Evolutionary conservation across 2,329 filamentous ascomycete species (phyloP).

Genomic region (Diaporthe caulivora): DNA sequence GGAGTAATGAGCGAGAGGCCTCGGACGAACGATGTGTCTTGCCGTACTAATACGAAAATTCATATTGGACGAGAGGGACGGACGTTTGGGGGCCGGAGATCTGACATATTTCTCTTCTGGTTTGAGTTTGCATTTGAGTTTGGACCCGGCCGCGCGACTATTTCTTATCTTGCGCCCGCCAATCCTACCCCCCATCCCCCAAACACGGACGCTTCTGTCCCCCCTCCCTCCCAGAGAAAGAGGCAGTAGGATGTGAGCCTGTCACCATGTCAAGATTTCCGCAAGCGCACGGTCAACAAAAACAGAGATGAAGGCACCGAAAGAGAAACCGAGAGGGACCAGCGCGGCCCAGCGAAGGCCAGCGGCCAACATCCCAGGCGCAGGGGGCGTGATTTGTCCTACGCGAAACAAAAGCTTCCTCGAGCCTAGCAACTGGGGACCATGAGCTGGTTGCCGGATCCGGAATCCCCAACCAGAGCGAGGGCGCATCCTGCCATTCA

Average conservation of each 20-base stretch:
- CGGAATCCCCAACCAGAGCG: constrained; percentile 2
- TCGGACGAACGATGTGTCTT: too few species aligned
- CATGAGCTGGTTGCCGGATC: constrained; percentile 14
- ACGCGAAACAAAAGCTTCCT: constrained; percentile 12
- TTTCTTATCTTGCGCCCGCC: background rate
- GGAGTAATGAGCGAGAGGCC: too few species aligned
- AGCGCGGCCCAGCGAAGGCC: background rate
- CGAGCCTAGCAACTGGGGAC: background rate
- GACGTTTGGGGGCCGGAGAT: background rate
- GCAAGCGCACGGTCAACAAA: background rate
- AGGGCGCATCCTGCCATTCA: constrained; percentile 5
- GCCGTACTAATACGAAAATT: background rate
- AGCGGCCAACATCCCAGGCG: background rate
- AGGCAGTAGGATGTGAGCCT: background rate
- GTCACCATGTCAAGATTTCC: constrained; percentile 23
- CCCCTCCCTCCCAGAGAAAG: background rate
- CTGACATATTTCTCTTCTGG: background rate
- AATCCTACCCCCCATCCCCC: too few species aligned
- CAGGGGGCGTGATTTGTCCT: constrained; percentile 1
- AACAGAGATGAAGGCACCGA: background rate
- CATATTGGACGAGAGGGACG: background rate
- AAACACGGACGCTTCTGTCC: background rate
- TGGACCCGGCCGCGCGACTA: background rate
- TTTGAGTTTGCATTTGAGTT: constrained; percentile 2
- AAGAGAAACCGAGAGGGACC: background rate